phyloP scores from a whole-genome alignment of 805 yeast genomes.

The Zygosaccharomyces gambellarensis region DNA sequence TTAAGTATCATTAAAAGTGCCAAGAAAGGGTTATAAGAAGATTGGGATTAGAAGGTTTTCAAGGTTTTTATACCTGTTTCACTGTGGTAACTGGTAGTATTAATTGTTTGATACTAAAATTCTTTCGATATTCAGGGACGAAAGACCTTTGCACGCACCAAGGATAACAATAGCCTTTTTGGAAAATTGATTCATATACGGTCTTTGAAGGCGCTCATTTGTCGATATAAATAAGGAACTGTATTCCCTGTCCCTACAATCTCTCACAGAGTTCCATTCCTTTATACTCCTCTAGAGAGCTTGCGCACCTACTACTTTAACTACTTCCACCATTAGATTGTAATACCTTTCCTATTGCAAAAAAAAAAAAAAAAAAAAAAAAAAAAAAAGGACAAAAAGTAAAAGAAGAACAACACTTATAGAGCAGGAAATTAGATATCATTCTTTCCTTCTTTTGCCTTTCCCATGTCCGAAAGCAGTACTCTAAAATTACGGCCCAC shows the following conservation, averaged over 20 bases:
- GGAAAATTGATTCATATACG: neutral
- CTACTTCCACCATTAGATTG: neutral
- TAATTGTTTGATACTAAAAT: neutral
- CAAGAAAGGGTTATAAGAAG: neutral
- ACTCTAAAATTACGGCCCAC: constrained; percentile 8
- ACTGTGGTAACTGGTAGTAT: neutral
- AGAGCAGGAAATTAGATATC: neutral
- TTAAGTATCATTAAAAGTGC: neutral
- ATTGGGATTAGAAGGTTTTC: neutral
- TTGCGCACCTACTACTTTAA: neutral
- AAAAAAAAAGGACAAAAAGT: neutral
- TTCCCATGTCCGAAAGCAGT: constrained; percentile 4
- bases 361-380: neutral
- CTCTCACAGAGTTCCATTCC: constrained; percentile 2
- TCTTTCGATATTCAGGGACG: neutral
- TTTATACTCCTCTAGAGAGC: constrained; percentile 4
- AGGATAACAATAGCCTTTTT: neutral
- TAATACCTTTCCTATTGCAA: neutral
- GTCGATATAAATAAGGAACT: neutral
- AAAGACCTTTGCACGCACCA: neutral
- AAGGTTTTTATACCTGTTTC: neutral
- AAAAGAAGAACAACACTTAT: neutral
- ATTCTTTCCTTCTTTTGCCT: neutral
- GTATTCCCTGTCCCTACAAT: neutral
- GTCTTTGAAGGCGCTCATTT: neutral